Evolutionary conservation across 2,329 filamentous ascomycete species (phyloP), one percentile per base, ranked within the genome.

Genomic region (Pseudocercospora fuligena): DNA sequence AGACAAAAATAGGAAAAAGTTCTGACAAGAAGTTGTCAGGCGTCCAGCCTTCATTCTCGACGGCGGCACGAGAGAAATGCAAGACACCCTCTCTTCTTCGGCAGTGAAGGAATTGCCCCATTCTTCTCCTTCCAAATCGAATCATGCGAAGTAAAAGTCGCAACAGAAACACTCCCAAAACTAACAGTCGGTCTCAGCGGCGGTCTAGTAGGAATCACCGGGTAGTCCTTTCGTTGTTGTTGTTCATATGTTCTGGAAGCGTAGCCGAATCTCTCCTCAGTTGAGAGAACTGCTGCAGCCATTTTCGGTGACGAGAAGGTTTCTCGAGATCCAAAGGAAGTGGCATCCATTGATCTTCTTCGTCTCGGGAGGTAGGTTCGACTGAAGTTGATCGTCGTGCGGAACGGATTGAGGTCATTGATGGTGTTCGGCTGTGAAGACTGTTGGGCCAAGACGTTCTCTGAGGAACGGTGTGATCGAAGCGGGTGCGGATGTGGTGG

Each of bases 211-310:
- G 67, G 58, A 57, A 72, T 61, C 47, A 67, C 56, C n/a, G 66
- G 63, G 49, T 65, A 65, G 63, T 67, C 63, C 40, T 56, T 40
- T 14, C 43, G 33, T 9, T 46, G 7, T 43, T 57, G 9, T 63
- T 63, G 16, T 47, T 31, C 7, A 63, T 53, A 57, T 61, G 58
- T 27, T 61, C 60, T 12, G 54, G 63, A 1, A 74, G 62, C 27
- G 70, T 74, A 36, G 67, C 67, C 46, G 72, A 72, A 57, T 70
- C 72, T 49, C 66, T 66, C 46, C 70, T 67, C 27, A 66, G 68
- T 27, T 66, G 65, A 36, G 46, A 40, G 27, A 40, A 51, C 16
- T 58, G 60, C 16, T 61, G 49, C 25, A 67, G 63, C 53, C 60
- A 58, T 31, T 62, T 60, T 59, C 59, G 57, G 33, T 60, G 64